phyloP scores from a whole-genome alignment of 352 stramenopile species.

The Globisporangium splendens region DNA sequence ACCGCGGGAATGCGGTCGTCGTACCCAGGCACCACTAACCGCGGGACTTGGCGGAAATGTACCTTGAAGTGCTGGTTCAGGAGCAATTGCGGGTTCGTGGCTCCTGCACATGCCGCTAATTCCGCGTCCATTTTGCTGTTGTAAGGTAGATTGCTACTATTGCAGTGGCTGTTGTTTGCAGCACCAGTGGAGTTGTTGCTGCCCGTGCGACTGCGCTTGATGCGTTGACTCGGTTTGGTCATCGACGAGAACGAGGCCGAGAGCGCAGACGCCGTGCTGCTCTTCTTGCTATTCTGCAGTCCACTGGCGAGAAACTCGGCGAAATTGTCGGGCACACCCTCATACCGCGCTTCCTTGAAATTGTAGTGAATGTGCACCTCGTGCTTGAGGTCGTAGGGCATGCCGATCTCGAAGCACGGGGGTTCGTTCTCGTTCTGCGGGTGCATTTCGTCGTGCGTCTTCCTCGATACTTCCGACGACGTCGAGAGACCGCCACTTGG shows the following conservation, averaged over 20 bases:
- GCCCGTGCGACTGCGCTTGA: constrained; percentile 38
- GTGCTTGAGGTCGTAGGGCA: constrained; percentile 74
- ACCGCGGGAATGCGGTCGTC: constrained; percentile 79
- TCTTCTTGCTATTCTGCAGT: constrained; percentile 3
- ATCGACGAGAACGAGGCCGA: constrained; percentile 10
- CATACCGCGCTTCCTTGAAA: constrained; percentile 79
- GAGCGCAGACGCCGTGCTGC: constrained; percentile 12
- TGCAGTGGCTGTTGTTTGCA: constrained; percentile 2
- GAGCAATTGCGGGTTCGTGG: constrained; percentile 37
- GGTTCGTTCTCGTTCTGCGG: constrained; percentile 26
- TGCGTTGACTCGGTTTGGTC: background rate
- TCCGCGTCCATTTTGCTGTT: background rate
- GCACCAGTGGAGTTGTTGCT: constrained; percentile 32
- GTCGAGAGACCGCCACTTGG: background rate
- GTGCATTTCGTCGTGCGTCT: constrained; percentile 1
- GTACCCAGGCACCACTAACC: constrained; percentile 59
- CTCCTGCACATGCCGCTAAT: background rate
- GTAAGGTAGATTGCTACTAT: background rate
- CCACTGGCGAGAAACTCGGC: constrained; percentile 50
- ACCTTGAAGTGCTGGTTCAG: constrained; percentile 87
- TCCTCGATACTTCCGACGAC: background rate
- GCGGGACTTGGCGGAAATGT: constrained; percentile 68
- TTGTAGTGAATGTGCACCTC: constrained; percentile 88
- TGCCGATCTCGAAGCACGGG: constrained; percentile 55
- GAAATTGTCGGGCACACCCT: constrained; percentile 82